Evolutionary conservation across 1,284 basidiomycete genomes (phyloP), one percentile per base, ranked within the genome.

Genomic region (Termitomyces sp.): DNA sequence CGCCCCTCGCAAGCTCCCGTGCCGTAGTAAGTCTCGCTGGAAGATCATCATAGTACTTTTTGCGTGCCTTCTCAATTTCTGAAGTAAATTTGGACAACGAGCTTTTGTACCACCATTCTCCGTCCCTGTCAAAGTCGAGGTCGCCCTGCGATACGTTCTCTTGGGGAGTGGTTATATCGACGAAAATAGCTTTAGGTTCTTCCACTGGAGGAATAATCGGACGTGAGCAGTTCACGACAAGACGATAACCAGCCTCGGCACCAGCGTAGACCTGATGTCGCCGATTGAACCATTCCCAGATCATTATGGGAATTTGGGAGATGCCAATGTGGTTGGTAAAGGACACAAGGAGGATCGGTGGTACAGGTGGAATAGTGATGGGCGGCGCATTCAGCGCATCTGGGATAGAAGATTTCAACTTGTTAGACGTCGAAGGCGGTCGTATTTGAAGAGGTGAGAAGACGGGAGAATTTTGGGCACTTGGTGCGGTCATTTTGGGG

Each of bases 231-330:
- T 76, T 77, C 66, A 81, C 77, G 55, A 96, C 80, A 50, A 98
- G 75, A 24, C 77, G 75, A 63, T 92, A 86, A 0, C 86, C 94
- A 8, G 88, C 87, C 60, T 97, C 86, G 14, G 88, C 89, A 37
- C 95, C 95, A 16, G 80, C 71, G 3, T 72, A 78, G 6, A 92
- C 91, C 60, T 88, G 84, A 50, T 83, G 72, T n/a, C 93, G 84
- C 66, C 91, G 86, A 64, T 93, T 94, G 77, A 97, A 98, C 71
- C 93, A 96, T 61, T 88, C 88, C 78, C 83, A 86, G 51, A 97
- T 82, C 87, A 97, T 95, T 58, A 81, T 71, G 4, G 95, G 94
- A 56, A 97, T 86, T 64, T 93, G 91, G 37, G 77, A 78, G 69
- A 97, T 83, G 13, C 96, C 95, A 52, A 97, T 80, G 60, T 89